Evolutionary conservation across 768 basidiomycete species (phyloP).

Genomic region (Psilocybe sp.): DNA sequence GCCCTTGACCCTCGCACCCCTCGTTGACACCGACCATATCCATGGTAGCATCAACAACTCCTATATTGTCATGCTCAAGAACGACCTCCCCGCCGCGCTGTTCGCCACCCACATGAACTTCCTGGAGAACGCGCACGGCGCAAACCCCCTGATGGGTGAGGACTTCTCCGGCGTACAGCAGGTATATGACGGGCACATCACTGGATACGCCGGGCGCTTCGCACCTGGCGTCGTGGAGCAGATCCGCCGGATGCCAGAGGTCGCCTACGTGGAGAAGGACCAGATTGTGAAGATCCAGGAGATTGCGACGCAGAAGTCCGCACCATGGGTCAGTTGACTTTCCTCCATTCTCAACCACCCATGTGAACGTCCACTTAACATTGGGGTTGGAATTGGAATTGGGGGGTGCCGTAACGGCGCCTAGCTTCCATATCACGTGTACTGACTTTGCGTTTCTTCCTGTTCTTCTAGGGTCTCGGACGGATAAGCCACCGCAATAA

Average conservation of each 20-base stretch:
- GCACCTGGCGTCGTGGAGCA: conserved; percentile 63
- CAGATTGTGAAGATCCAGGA: conserved; percentile 84
- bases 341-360: conserved; percentile 6
- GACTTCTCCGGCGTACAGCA: conserved; percentile 60
- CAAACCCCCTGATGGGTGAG: conserved; percentile 48
- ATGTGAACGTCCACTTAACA: too few species aligned
- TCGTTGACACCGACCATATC: conserved; percentile 55
- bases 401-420: too few species aligned
- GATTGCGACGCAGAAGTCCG: conserved; percentile 48
- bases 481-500: conserved; percentile 84
- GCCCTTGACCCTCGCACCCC: conserved; percentile 56
- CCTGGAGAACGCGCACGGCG: conserved; percentile 58
- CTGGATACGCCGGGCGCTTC: conserved; percentile 84
- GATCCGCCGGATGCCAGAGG: conserved; percentile 83
- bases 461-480: conserved; percentile 75
- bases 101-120: conserved; percentile 79
- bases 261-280: conserved; percentile 90
- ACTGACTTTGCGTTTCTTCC: conserved; percentile 9
- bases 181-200: conserved; percentile 71
- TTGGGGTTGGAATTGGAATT: too few species aligned
- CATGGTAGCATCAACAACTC: conserved; percentile 82
- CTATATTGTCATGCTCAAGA: conserved; percentile 92
- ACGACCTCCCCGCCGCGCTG: conserved; percentile 52
- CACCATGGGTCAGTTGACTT: conserved; percentile 73
- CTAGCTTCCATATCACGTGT: too few species aligned